Percentiles rank a stretch among this genome's conserved stretches.
These are phyloP conservation scores for Artemisia argyi DNA, from an alignment of 129 eudicot species.

Conservation along the genomic window DNA sequence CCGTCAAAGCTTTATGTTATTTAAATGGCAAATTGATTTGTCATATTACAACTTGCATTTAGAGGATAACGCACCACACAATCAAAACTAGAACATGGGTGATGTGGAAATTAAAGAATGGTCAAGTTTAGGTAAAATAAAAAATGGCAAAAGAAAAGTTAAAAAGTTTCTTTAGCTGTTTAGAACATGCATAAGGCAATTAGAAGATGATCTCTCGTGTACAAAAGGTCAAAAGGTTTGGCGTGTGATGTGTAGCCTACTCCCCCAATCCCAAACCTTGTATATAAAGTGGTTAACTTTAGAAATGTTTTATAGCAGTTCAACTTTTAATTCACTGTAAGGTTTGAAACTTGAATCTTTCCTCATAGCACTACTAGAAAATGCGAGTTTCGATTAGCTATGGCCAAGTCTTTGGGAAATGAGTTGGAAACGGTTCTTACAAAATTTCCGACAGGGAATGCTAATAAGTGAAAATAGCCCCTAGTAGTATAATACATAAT, in stretches of 20 bases:
- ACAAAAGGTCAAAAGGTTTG: constrained; percentile 26
- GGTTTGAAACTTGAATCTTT: too few species aligned
- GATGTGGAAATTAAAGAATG: constrained; percentile 14
- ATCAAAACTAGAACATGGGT: constrained; percentile 3
- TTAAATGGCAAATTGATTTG: background rate
- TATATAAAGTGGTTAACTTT: constrained; percentile 19
- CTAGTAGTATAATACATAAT: too few species aligned
- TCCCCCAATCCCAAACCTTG: constrained; percentile 8
- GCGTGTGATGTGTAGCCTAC: constrained; percentile 29
- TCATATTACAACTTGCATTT: constrained; percentile 19
- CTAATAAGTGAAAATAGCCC: too few species aligned
- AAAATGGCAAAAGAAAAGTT: constrained; percentile 4
- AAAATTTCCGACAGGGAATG: too few species aligned
- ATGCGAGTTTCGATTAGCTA: too few species aligned
- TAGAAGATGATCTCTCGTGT: constrained; percentile 13
- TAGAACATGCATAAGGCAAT: constrained; percentile 28
- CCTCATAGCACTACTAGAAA: too few species aligned
- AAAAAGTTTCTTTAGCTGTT: constrained; percentile 14
- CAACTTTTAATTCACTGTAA: too few species aligned
- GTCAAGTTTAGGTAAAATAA: constrained; percentile 18
- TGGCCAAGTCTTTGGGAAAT: too few species aligned
- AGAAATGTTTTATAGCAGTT: background rate
- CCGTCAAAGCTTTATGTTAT: constrained; percentile 5
- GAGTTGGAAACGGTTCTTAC: too few species aligned
- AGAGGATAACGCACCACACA: constrained; percentile 10